These are phyloP conservation scores for Verticillium klebahnii DNA, from an alignment of 2,329 filamentous ascomycete species.

Conservation along the genomic window DNA sequence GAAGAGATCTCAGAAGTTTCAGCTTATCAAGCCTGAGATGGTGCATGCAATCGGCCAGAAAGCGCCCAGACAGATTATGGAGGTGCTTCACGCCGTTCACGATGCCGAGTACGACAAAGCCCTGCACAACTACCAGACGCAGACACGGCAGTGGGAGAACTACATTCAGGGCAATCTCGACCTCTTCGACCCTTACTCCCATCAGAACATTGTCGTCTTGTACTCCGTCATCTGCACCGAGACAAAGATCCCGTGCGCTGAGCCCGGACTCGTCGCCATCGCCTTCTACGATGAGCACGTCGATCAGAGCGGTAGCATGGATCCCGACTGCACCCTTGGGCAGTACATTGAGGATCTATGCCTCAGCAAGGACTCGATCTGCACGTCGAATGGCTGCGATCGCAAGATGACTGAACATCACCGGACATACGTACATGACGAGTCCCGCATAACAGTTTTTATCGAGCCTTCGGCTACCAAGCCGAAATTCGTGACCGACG, in stretches of 20 bases:
- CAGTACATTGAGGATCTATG: conserved; percentile 94
- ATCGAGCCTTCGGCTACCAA: conserved; percentile 58
- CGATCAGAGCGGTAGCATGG: conserved; percentile 54
- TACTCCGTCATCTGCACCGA: conserved; percentile 92
- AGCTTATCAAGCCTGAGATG: conserved; percentile 93
- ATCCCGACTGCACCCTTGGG: conserved; percentile 87
- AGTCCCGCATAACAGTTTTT: conserved; percentile 88
- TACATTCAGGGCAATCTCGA: conserved; percentile 85
- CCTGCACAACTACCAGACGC: conserved; percentile 86
- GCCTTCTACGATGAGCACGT: conserved; percentile 92
- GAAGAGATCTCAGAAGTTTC: conserved; percentile 70
- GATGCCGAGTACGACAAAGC: conserved; percentile 97
- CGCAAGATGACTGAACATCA: conserved; percentile 89
- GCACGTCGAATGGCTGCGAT: conserved; percentile 79
- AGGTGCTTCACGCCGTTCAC: conserved; percentile 90
- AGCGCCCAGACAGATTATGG: conserved; percentile 81
- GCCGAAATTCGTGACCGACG: conserved; percentile 43
- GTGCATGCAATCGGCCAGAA: conserved; percentile 77
- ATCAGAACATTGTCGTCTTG: conserved; percentile 93
- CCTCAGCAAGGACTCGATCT: conserved; percentile 68
- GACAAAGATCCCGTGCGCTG: conserved; percentile 88
- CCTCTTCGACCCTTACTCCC: conserved; percentile 89
- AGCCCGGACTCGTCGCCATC: conserved; percentile 84
- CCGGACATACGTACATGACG: conserved; percentile 93
- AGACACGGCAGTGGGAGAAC: conserved; percentile 93